These are phyloP conservation scores for Neospora caninum DNA, from an alignment of 169 alveolate genomes.

Conservation along the genomic window DNA sequence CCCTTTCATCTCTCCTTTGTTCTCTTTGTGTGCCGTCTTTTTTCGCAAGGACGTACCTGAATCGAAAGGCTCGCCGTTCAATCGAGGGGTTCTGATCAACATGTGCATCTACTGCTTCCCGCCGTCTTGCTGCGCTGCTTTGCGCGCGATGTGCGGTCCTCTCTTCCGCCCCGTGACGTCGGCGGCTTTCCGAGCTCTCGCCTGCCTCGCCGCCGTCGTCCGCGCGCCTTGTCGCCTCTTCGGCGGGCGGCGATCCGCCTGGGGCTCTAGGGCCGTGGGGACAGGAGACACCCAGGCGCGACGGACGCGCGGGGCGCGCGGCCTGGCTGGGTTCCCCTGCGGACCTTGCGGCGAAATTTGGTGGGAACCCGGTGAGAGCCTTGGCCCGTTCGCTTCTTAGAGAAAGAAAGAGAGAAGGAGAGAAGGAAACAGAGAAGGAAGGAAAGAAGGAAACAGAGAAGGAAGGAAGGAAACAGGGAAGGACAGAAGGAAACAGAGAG, in stretches of 20 bases:
- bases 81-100: not conserved
- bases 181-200: not conserved
- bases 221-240: not conserved
- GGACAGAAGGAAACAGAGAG: too few relatives aligned
- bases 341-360: constrained; percentile 37
- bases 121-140: not conserved
- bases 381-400: not conserved
- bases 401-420: too few relatives aligned
- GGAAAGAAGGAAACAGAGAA: too few relatives aligned
- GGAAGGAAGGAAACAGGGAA: too few relatives aligned
- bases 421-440: too few relatives aligned
- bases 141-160: not conserved
- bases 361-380: constrained; percentile 27
- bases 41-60: not conserved
- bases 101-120: constrained; percentile 16
- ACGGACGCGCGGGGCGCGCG: not conserved
- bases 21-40: too few relatives aligned
- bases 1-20: too few relatives aligned
- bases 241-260: not conserved
- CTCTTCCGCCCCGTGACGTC: not conserved
- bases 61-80: not conserved
- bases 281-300: not conserved
- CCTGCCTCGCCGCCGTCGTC: not conserved
- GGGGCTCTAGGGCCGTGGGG: not conserved
- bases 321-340: not conserved